phyloP scores from a whole-genome alignment of 768 basidiomycete species.

The Termitomyces titanicus region DNA sequence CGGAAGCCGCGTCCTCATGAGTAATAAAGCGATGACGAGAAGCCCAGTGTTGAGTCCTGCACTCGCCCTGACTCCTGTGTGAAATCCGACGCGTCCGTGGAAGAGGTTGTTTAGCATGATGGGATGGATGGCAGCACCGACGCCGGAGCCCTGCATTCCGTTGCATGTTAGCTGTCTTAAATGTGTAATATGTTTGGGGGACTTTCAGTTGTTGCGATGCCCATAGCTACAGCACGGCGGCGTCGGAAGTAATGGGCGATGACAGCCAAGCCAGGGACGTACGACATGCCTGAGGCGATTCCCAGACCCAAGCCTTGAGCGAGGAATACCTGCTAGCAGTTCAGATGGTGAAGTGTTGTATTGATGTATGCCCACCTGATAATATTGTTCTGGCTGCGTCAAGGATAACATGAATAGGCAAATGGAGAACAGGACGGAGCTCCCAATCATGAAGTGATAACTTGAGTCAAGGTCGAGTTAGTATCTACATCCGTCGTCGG shows the following conservation, averaged over 20 bases:
- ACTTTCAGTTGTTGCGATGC: slow-evolving; percentile 39
- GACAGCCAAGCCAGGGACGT: slow-evolving; percentile 43
- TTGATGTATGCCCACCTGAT: slow-evolving; percentile 17
- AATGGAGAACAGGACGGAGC: slow-evolving; percentile 22
- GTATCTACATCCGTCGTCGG: not conserved
- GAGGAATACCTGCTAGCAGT: slow-evolving; percentile 36
- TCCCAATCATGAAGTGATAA: slow-evolving; percentile 25
- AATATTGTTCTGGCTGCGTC: slow-evolving; percentile 23
- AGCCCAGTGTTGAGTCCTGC: slow-evolving; percentile 10
- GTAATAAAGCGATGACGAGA: slow-evolving; percentile 9
- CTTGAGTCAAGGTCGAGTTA: slow-evolving; percentile 7
- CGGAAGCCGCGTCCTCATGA: slow-evolving; percentile 38
- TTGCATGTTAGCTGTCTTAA: not conserved
- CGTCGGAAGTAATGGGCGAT: slow-evolving; percentile 46
- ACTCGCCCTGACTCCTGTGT: slow-evolving; percentile 37
- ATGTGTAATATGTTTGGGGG: not conserved
- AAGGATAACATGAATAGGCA: slow-evolving; percentile 31
- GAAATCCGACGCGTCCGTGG: slow-evolving; percentile 49
- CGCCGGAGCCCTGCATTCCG: slow-evolving; percentile 37
- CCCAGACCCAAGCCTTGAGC: slow-evolving; percentile 46
- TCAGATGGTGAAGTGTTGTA: not conserved
- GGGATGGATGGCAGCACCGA: slow-evolving; percentile 61
- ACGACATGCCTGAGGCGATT: slow-evolving; percentile 41
- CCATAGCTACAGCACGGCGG: slow-evolving; percentile 45
- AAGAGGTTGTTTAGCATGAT: slow-evolving; percentile 62